Evolutionary conservation across 306 rosid species (phyloP), one percentile per base, ranked within the genome.

Genomic region (Trifolium repens): DNA sequence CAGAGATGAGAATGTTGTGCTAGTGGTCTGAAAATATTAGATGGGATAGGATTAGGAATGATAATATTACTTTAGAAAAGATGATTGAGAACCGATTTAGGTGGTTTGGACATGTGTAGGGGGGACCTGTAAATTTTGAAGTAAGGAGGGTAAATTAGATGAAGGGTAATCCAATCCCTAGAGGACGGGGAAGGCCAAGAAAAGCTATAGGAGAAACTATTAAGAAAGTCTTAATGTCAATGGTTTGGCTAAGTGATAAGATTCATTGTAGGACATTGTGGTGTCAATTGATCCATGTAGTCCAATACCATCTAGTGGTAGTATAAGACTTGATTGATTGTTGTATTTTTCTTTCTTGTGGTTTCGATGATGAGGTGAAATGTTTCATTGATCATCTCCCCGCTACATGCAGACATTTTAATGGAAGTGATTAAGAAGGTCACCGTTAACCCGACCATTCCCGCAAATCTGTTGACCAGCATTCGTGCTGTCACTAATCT

Each of bases 381-480:
- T 71, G 30, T 30, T 67, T 76, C 57, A 58, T 79, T 81, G 46
- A 69, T 76, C 70, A 53, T 73, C 54, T 79, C 57, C 57, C 50
- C 39, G 37, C 63, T 70, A 55, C 76, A 66, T 68, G 43, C 88
- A 94, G 98, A 89, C 84, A 67, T 85, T 53, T 74, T 94, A 10
- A 58, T 76, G 74, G 91, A 87, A 78, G 71, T 88, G 78, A 81
- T 90, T 60, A 87, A 80, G 82, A 91, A 79, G 77, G 97, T 86
- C 42, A 58, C 91, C 1, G 54, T 47, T 53, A 74, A 79, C 76
- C 88, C 96, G 17, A 69, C 87, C 54, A 58, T 87, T 85, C 91
- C 96, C 60, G 96, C 96, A 70, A 91, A 91, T 85, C 81, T 89
- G 83, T 78, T 91, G 89, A 94, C 97, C 35, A 86, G 91, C 81